Conservation (phyloP, 2,329 filamentous ascomycete genomes). For the Fusarium sacchari region DNA sequence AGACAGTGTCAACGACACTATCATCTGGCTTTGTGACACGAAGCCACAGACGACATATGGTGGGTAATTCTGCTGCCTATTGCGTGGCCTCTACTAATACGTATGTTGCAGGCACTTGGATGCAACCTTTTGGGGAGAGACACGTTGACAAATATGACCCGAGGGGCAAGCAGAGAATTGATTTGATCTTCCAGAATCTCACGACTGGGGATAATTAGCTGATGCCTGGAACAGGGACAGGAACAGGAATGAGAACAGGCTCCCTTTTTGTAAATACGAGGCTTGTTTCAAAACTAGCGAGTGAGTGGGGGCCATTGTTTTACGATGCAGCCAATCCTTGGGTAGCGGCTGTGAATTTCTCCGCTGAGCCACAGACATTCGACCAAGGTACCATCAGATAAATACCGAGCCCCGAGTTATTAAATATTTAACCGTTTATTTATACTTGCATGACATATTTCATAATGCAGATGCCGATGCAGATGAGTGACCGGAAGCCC, state of each 20-base stretch:
- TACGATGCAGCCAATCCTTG: not conserved
- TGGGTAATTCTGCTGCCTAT: not conserved
- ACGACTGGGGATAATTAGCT: not conserved
- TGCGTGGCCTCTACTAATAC: not conserved
- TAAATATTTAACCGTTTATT: not conserved
- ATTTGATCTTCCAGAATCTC: not conserved
- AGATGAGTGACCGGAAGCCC: fast-evolving
- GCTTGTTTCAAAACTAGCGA: not conserved
- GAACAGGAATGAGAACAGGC: not conserved
- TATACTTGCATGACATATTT: not conserved
- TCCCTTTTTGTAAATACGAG: not conserved
- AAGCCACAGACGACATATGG: slow-evolving; percentile 17
- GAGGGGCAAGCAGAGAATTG: slow-evolving; percentile 1
- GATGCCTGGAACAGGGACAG: not conserved
- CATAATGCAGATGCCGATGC: not conserved
- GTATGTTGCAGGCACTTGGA: not conserved
- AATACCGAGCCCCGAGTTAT: not conserved
- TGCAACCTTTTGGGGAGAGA: slow-evolving; percentile 23
- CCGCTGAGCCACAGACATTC: not conserved
- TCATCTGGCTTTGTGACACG: slow-evolving; percentile 11
- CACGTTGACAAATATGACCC: slow-evolving; percentile 1
- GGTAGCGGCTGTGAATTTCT: not conserved
- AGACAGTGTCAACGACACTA: slow-evolving; percentile 2
- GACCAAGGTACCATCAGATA: not conserved
- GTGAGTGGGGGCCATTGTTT: not conserved